Conservation (phyloP, 2,329 filamentous ascomycete species). For the Cladophialophora immunda region DNA sequence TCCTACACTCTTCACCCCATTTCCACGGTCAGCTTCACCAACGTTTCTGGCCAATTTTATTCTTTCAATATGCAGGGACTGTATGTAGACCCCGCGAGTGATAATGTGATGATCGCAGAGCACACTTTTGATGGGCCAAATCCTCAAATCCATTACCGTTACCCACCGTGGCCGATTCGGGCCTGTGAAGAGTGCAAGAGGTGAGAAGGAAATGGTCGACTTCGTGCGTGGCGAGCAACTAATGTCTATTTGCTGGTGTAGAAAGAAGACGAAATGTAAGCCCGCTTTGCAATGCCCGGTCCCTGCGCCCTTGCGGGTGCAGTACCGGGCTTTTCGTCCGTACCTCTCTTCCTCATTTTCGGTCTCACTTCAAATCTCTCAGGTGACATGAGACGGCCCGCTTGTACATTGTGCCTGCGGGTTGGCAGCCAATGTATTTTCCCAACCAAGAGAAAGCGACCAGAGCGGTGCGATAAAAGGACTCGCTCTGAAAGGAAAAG, state of each 20-base stretch:
- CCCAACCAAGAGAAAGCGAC: conserved; percentile 21
- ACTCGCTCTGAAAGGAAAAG: background rate
- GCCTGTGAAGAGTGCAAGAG: conserved; percentile 22
- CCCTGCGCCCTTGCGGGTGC: background rate
- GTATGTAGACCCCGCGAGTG: background rate
- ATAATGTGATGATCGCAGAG: background rate
- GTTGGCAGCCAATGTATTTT: conserved; percentile 19
- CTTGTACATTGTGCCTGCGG: conserved; percentile 8
- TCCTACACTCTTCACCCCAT: background rate
- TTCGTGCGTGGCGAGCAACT: background rate
- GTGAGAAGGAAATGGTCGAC: background rate
- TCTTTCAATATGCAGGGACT: background rate
- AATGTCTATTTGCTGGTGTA: background rate
- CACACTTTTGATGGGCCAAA: background rate
- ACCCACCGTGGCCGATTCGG: conserved; percentile 4
- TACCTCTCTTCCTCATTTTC: background rate
- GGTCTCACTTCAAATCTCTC: background rate
- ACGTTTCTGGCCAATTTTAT: background rate
- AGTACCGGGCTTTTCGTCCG: background rate
- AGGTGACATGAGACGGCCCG: conserved; percentile 14
- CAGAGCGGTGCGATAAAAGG: background rate
- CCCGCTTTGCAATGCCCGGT: background rate
- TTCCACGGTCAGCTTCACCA: background rate
- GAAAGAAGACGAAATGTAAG: background rate
- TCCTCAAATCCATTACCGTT: conserved; percentile 8